These are phyloP conservation scores for Teunomyces stri DNA, from an alignment of 805 yeast species.

Conservation along the genomic window DNA sequence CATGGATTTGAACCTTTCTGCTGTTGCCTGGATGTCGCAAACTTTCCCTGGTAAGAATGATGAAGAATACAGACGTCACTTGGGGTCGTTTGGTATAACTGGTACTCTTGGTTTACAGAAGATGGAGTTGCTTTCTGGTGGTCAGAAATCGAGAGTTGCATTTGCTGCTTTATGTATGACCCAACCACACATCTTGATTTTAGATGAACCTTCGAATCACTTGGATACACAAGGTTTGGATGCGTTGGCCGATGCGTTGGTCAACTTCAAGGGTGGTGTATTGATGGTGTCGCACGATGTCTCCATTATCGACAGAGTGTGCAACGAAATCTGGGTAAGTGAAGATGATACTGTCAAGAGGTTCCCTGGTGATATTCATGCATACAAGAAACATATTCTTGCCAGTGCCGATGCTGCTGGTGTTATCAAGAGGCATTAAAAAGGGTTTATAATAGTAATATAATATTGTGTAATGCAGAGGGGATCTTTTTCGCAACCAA, in stretches of 20 bases:
- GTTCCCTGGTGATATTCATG: constrained; percentile 81
- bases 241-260: constrained; percentile 87
- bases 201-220: constrained; percentile 98
- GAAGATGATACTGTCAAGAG: constrained; percentile 78
- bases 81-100: constrained; percentile 96
- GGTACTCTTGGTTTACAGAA: constrained; percentile 91
- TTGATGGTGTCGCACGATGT: constrained; percentile 98
- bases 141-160: constrained; percentile 97
- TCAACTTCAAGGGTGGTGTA: constrained; percentile 89
- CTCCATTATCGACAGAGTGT: constrained; percentile 79
- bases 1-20: constrained; percentile 83
- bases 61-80: constrained; percentile 94
- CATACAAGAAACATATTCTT: constrained; percentile 85
- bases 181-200: constrained; percentile 85
- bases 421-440: constrained; percentile 81
- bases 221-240: constrained; percentile 97
- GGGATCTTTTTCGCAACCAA: background rate
- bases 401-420: constrained; percentile 77
- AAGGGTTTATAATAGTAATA: background rate
- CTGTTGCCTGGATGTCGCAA: constrained; percentile 91
- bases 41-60: constrained; percentile 91
- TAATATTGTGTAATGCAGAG: background rate
- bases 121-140: constrained; percentile 89
- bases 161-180: constrained; percentile 91
- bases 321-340: constrained; percentile 94